Conservation (phyloP, 106 monocot species). For the Posidonia australis region DNA sequence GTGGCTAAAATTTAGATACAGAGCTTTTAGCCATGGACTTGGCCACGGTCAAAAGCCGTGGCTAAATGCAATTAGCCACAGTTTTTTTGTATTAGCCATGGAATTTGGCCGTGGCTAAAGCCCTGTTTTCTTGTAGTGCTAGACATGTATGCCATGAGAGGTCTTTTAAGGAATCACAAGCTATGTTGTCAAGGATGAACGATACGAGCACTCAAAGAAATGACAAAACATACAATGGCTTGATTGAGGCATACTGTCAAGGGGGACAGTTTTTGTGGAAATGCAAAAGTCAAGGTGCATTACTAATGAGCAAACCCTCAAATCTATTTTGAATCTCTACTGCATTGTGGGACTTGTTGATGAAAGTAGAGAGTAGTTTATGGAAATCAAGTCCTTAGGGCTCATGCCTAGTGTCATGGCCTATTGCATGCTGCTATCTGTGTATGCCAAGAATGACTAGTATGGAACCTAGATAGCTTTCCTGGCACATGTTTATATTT, state of each 20-base stretch:
- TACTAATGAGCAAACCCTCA: constrained; percentile 54
- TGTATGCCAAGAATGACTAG: constrained; percentile 89
- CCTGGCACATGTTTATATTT: no score
- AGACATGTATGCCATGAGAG: constrained; percentile 77
- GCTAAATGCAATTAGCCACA: no score
- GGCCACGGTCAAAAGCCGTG: no score
- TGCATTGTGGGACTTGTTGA: constrained; percentile 70
- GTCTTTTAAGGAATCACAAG: constrained; percentile 75
- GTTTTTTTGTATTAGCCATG: no score
- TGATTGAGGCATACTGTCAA: constrained; percentile 74
- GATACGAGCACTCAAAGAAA: constrained; percentile 50
- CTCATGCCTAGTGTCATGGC: constrained; percentile 59
- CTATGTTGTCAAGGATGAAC: constrained; percentile 58
- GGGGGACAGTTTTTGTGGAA: constrained; percentile 84
- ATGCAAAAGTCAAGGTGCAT: constrained; percentile 80
- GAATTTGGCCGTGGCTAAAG: no score
- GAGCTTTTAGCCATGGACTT: no score
- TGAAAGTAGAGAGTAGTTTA: constrained; percentile 80
- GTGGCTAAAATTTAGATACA: no score
- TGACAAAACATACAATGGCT: constrained; percentile 51
- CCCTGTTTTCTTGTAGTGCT: no score
- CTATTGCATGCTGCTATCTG: constrained; percentile 71
- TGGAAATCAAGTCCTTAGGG: constrained; percentile 45
- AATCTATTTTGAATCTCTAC: constrained; percentile 67
- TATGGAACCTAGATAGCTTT: constrained; percentile 10